Percentiles rank a stretch among this genome's conserved stretches.
Evolutionary conservation across 2,329 filamentous ascomycete species (phyloP).

Genomic region (Blastomyces gilchristii): DNA sequence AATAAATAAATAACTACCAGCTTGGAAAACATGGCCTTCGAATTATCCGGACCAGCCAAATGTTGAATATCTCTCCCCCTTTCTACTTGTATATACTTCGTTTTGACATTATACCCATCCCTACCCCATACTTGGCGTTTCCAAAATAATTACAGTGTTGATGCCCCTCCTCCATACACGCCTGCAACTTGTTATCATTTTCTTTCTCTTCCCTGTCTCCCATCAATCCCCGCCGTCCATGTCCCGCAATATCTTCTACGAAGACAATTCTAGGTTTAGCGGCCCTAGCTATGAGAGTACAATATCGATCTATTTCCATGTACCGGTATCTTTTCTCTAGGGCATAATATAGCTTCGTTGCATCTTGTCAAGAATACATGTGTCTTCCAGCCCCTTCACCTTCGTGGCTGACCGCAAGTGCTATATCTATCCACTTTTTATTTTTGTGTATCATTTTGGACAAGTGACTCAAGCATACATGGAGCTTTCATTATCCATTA

Average conservation of each 20-base stretch:
- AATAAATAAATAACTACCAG: background rate
- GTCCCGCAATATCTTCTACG: background rate
- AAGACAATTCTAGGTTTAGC: background rate
- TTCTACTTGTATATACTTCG: background rate
- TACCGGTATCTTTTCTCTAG: too few relatives aligned
- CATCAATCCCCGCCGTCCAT: background rate
- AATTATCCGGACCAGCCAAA: background rate
- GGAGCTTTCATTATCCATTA: background rate
- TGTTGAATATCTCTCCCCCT: background rate
- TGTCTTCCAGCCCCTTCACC: too few relatives aligned
- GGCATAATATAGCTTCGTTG: background rate
- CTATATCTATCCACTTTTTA: too few relatives aligned
- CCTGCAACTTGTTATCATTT: background rate
- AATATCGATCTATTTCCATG: too few relatives aligned
- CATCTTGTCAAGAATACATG: background rate
- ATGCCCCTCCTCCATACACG: background rate
- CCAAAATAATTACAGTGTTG: background rate
- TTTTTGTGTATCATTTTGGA: too few relatives aligned
- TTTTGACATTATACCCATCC: background rate
- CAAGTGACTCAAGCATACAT: too few relatives aligned
- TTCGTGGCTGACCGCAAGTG: too few relatives aligned
- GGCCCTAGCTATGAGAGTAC: background rate
- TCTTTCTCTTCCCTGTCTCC: background rate
- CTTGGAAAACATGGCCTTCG: background rate
- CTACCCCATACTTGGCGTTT: background rate